Evolutionary conservation across 1,284 basidiomycete genomes (phyloP), one percentile per base, ranked within the genome.

Genomic region (Pseudozyma pruni): DNA sequence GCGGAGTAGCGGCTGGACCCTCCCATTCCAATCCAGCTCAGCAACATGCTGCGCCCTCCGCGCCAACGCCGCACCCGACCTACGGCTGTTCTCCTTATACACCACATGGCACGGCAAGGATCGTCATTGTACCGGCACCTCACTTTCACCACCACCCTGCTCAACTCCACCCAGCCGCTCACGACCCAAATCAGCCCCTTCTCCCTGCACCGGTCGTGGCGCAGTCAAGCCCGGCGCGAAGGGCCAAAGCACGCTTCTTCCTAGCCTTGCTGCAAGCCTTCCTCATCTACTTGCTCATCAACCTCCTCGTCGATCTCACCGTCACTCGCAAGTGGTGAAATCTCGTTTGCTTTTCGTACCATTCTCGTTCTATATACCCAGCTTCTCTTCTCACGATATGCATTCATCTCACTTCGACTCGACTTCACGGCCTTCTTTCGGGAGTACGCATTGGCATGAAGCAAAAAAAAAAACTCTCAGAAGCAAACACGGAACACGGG

Each of bases 261-360:
- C 40, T 60, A 10, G 63, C 70, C 13, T 41, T 72, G 19, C 23
- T 72, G 0, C 54, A 68, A 14, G 63, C 50, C 8, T 22, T 68
- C 19, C 41, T 68, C 45, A 68, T 72, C 59, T 72, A 68, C 53
- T 33, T 72, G 19, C 45, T 68, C 23, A 55, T 68, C 56, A 60
- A 62, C 31, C 23, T 72, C 14, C 44, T 68, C 19, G 44, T 64
- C 41, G 60, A 60, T 20, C 32, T 60, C 31, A 61, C 60, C 19
- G 50, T 57, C 35, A 59, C 54, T 7, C 53, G 60, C 54, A 64
- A 52, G 11, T 64, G 61, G 61, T 66, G 42, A 58, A 42, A 9
- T 29, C 20, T 17, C 13, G 0, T 2, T 31, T 27, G 17, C 27
- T 23, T 35, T 8, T 34, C 16, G 4, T 14, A 11, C 25, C 10